A percentile compares a stretch with the other conserved stretches of the same genome.
phyloP scores from a whole-genome alignment of 2,329 filamentous ascomycete species.

The Fusarium sp. region DNA sequence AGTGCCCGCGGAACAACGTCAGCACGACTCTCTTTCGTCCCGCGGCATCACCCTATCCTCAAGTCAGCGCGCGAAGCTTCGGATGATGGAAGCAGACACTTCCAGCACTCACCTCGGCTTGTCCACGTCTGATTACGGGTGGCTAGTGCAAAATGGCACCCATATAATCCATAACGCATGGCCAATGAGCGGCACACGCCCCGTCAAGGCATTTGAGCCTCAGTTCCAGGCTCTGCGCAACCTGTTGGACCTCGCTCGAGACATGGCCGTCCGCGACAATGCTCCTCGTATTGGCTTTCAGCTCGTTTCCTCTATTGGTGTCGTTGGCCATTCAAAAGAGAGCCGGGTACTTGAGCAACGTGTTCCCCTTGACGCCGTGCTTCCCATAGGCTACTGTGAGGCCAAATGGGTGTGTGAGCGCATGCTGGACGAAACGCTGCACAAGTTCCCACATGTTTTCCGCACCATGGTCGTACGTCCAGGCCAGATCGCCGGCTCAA shows the following conservation, averaged over 20 bases:
- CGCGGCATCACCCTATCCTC: background rate
- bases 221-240: conserved; percentile 12
- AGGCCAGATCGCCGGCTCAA: conserved; percentile 69
- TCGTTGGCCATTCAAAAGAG: conserved; percentile 52
- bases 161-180: conserved; percentile 23
- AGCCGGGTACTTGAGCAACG: conserved; percentile 60
- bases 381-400: conserved; percentile 48
- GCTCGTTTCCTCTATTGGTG: conserved; percentile 60
- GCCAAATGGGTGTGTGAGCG: conserved; percentile 18
- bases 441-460: conserved; percentile 60
- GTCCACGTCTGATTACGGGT: background rate
- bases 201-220: background rate
- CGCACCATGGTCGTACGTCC: conserved; percentile 61
- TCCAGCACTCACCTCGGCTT: conserved; percentile 3
- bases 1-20: background rate
- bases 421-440: conserved; percentile 65
- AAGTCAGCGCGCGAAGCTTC: background rate
- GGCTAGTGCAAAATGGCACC: background rate
- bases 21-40: background rate
- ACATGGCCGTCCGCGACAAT: conserved; percentile 33
- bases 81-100: conserved; percentile 1
- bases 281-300: conserved; percentile 55
- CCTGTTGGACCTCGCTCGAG: conserved; percentile 47
- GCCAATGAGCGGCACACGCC: conserved; percentile 17
- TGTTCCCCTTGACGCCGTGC: conserved; percentile 56